Conservation (phyloP, 192 early-diverging fungal species). For the Backusella circina region DNA sequence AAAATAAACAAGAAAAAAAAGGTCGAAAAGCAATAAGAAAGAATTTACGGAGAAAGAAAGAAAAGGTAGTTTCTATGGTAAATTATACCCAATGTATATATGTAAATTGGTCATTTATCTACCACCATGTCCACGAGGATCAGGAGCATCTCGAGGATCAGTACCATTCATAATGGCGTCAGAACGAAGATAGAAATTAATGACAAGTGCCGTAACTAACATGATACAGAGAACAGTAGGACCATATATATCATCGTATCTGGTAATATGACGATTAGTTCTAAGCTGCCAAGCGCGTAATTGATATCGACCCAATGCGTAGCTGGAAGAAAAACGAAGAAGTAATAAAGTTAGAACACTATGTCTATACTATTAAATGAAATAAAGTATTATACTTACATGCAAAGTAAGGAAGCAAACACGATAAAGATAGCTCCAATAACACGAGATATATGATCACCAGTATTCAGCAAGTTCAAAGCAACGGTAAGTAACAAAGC, state of each 20-base stretch:
- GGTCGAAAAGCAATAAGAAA: background rate
- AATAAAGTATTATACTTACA: constrained; percentile 53
- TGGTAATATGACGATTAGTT: constrained; percentile 2
- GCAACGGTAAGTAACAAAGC: constrained; percentile 70
- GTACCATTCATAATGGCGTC: background rate
- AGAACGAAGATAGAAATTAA: constrained; percentile 34
- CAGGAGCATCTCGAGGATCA: background rate
- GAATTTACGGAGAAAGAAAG: background rate
- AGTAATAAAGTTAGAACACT: background rate
- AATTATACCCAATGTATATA: background rate
- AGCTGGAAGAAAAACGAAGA: constrained; percentile 17
- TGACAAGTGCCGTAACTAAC: constrained; percentile 20
- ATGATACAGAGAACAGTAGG: constrained; percentile 30
- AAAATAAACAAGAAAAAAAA: background rate
- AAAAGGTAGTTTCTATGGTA: background rate
- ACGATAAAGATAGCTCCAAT: constrained; percentile 72
- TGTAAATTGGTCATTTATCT: background rate
- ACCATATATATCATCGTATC: constrained; percentile 34
- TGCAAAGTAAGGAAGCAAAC: constrained; percentile 67
- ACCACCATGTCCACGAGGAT: background rate
- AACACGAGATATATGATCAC: constrained; percentile 48
- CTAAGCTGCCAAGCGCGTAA: constrained; percentile 26
- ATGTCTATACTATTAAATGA: background rate
- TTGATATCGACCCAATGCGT: constrained; percentile 29
- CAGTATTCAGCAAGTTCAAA: constrained; percentile 74